Percentiles rank a stretch among this genome's conserved stretches.
Evolutionary conservation across 176 grass and related monocot species (phyloP).

Genomic region (Pontederia paniculata): DNA sequence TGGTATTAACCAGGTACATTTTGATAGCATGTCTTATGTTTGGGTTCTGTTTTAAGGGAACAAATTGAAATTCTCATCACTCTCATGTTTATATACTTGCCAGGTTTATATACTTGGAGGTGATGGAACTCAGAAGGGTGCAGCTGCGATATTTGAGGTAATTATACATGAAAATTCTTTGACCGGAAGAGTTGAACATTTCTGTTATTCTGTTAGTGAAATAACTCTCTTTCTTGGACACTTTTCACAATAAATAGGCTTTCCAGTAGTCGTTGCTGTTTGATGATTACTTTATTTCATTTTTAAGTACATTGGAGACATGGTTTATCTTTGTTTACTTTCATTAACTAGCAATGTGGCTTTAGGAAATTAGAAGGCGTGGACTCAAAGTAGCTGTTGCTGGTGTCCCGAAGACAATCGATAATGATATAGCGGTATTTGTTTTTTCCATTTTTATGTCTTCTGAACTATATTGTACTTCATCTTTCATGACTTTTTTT

Average conservation of each 20-base stretch:
- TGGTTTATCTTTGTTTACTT: too few relatives aligned
- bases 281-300: too few relatives aligned
- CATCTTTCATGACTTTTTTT: not conserved
- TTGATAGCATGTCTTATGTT: not conserved
- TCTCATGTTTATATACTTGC: not conserved
- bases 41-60: too few relatives aligned
- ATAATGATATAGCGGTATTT: conserved; percentile 7
- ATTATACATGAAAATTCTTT: not conserved
- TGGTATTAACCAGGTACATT: conserved; percentile 57
- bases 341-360: not conserved
- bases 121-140: conserved; percentile 4
- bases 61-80: not conserved
- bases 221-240: too few relatives aligned
- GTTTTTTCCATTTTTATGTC: not conserved
- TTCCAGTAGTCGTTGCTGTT: too few relatives aligned
- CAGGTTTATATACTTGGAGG: conserved; percentile 5
- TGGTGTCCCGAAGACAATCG: conserved; percentile 1
- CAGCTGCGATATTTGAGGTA: conserved; percentile 2
- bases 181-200: too few relatives aligned
- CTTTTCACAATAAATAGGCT: too few relatives aligned
- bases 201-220: too few relatives aligned
- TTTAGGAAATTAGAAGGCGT: conserved; percentile 1
- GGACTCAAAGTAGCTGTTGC: not conserved
- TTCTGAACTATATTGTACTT: too few relatives aligned
- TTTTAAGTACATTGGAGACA: too few relatives aligned